These are phyloP conservation scores for Arachnomyces sp. DNA, from an alignment of 2,329 filamentous ascomycete species.

Conservation along the genomic window DNA sequence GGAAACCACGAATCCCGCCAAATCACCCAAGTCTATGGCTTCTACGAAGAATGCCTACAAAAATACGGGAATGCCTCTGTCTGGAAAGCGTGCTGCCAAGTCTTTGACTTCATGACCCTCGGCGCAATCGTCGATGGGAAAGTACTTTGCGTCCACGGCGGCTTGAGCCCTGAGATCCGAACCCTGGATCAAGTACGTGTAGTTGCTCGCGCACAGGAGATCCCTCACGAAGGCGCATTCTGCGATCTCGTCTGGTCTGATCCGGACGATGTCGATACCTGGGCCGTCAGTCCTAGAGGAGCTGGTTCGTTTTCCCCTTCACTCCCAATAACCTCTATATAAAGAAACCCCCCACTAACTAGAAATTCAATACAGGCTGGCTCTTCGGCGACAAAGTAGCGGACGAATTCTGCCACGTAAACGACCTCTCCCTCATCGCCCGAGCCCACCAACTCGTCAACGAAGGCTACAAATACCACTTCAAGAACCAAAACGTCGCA, in stretches of 20 bases:
- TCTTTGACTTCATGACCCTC: constrained; percentile 69
- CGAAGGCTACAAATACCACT: constrained; percentile 85
- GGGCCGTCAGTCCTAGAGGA: constrained; percentile 61
- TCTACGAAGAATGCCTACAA: constrained; percentile 69
- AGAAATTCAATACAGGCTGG: constrained; percentile 39
- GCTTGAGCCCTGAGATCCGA: constrained; percentile 64
- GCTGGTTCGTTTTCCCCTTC: constrained; percentile 44
- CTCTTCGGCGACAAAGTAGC: constrained; percentile 65
- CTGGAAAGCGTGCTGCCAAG: constrained; percentile 72
- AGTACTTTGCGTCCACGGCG: constrained; percentile 66
- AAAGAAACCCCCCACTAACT: constrained; percentile 29
- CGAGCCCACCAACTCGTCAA: constrained; percentile 69
- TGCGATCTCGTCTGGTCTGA: constrained; percentile 72
- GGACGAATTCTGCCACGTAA: constrained; percentile 71
- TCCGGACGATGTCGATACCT: constrained; percentile 63
- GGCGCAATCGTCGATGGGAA: constrained; percentile 68
- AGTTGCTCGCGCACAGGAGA: constrained; percentile 66
- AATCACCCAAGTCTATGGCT: constrained; percentile 71
- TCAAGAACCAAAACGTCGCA: constrained; percentile 87
- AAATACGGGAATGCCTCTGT: constrained; percentile 73
- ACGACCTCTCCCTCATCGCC: constrained; percentile 63
- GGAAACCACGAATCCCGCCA: constrained; percentile 71
- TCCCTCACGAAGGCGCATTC: constrained; percentile 69
- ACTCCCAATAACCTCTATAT: neutral
- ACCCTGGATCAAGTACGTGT: constrained; percentile 69